These are phyloP conservation scores for Globisporangium echinulatum DNA, from an alignment of 352 stramenopile genomes.

Conservation along the genomic window DNA sequence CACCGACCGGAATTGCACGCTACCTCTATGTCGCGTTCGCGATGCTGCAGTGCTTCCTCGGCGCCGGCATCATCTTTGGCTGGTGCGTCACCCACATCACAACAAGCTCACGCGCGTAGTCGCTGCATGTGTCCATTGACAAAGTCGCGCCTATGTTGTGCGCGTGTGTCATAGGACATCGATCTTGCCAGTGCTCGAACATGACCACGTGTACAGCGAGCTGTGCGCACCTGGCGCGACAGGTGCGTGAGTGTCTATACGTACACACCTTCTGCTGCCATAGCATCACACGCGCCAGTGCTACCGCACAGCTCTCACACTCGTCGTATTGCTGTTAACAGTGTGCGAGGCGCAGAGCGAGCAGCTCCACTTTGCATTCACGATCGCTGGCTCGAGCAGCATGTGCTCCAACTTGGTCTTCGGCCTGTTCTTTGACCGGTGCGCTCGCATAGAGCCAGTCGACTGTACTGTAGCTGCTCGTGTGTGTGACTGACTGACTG, in stretches of 20 bases:
- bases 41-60: slow-evolving; percentile 58
- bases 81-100: slow-evolving; percentile 23
- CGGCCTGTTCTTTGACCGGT: slow-evolving; percentile 54
- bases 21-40: slow-evolving; percentile 43
- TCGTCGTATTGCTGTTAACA: slow-evolving; percentile 2
- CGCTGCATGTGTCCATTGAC: not conserved
- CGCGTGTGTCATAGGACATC: slow-evolving; percentile 29
- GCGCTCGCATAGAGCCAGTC: too few relatives aligned
- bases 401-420: slow-evolving; percentile 61
- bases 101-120: not conserved
- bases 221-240: slow-evolving; percentile 29
- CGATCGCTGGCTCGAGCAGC: slow-evolving; percentile 47
- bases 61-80: slow-evolving; percentile 54
- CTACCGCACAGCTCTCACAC: too few relatives aligned
- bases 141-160: slow-evolving; percentile 4
- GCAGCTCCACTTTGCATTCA: slow-evolving; percentile 53
- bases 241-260: slow-evolving; percentile 18
- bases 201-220: slow-evolving; percentile 51
- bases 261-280: too few relatives aligned
- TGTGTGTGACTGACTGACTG: too few relatives aligned
- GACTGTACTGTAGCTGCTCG: too few relatives aligned
- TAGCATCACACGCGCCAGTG: too few relatives aligned
- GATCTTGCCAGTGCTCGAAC: slow-evolving; percentile 49
- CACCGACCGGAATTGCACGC: slow-evolving; percentile 10
- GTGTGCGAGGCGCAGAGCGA: slow-evolving; percentile 51